Percentiles rank a stretch among this genome's conserved stretches.
Conservation (phyloP, 768 basidiomycete genomes). For the Amanita subjunquillea region DNA sequence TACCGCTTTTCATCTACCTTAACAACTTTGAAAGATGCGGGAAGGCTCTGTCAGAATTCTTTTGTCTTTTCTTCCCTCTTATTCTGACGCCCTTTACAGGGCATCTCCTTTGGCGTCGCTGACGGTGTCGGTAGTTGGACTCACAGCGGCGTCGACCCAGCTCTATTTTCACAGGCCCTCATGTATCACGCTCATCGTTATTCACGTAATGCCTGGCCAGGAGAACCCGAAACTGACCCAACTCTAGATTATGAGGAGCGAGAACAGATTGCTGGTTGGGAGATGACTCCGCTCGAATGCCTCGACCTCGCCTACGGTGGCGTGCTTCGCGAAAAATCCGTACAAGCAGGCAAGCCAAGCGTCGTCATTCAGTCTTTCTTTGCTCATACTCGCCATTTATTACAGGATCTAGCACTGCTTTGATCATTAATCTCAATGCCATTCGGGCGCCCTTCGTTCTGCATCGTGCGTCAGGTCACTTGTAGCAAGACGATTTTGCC, state of each 20-base stretch:
- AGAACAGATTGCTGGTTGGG: constrained; percentile 64
- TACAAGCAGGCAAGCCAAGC: constrained; percentile 49
- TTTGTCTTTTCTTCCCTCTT: constrained; percentile 8
- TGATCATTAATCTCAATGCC: constrained; percentile 66
- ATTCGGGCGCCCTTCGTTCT: constrained; percentile 63
- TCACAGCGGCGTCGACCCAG: constrained; percentile 74
- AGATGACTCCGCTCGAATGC: constrained; percentile 63
- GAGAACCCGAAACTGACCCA: constrained; percentile 76
- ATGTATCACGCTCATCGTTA: constrained; percentile 81
- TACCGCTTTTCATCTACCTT: not conserved
- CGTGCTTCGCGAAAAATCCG: constrained; percentile 55
- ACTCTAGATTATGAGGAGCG: constrained; percentile 62
- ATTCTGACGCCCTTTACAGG: constrained; percentile 35
- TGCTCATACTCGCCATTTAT: not conserved
- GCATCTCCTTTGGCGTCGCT: constrained; percentile 73
- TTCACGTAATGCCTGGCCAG: constrained; percentile 65
- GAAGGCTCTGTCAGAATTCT: constrained; percentile 57
- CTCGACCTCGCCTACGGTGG: constrained; percentile 63
- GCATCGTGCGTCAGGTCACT: constrained; percentile 48
- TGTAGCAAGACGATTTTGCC: constrained; percentile 5
- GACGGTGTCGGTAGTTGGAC: constrained; percentile 95
- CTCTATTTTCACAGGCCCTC: constrained; percentile 82
- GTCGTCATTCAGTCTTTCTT: constrained; percentile 1
- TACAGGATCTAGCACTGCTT: constrained; percentile 81
- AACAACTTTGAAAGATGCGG: constrained; percentile 45